Conservation (phyloP, 169 alveolate genomes). For the Blepharisma undulans region DNA sequence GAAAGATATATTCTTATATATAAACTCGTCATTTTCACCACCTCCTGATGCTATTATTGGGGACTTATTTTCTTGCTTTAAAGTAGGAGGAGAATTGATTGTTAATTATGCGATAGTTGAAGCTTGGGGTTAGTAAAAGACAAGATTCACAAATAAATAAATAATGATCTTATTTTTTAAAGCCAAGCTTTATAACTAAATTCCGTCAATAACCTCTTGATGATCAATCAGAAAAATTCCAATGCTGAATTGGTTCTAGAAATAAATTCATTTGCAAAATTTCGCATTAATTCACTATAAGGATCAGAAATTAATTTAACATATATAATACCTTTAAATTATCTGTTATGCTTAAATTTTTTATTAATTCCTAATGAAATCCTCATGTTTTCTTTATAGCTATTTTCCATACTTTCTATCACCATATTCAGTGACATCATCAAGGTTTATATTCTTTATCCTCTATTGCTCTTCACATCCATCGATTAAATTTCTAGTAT, state of each 20-base stretch:
- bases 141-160: background rate
- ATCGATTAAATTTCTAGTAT: background rate
- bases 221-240: background rate
- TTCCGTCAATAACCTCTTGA: background rate
- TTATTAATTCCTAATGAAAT: background rate
- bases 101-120: slow-evolving; percentile 22
- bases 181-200: background rate
- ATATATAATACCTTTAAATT: too few species aligned
- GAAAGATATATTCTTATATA: slow-evolving; percentile 5
- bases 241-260: background rate
- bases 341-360: background rate
- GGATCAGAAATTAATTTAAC: too few species aligned
- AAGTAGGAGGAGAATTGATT: slow-evolving; percentile 30
- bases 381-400: background rate
- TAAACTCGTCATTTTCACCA: slow-evolving; percentile 17
- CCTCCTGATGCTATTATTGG: slow-evolving; percentile 2
- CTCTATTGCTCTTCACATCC: background rate
- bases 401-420: background rate
- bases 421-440: background rate
- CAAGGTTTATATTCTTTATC: background rate
- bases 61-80: slow-evolving; percentile 19
- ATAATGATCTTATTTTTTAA: too few species aligned
- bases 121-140: slow-evolving; percentile 33
- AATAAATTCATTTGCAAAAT: too few species aligned
- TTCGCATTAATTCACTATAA: background rate